phyloP scores from a whole-genome alignment of 2,329 filamentous ascomycete species.

The Apiospora rasikravindrae region DNA sequence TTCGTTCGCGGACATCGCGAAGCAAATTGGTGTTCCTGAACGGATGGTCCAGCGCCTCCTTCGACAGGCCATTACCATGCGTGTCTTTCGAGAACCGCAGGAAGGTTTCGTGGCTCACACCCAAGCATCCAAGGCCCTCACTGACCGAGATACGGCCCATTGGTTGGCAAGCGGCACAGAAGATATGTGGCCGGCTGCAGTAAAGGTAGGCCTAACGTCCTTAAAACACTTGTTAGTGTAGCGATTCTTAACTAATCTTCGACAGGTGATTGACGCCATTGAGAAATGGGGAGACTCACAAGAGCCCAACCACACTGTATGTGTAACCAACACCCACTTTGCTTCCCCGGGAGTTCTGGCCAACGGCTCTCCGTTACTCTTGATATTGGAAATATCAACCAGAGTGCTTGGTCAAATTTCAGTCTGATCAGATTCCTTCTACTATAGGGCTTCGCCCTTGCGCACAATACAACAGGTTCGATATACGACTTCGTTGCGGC shows the following conservation, averaged over 20 bases:
- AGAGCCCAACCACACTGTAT: background rate
- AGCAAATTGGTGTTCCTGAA: constrained; percentile 21
- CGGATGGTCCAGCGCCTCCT: constrained; percentile 38
- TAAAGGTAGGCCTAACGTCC: constrained; percentile 55
- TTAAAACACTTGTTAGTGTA: background rate
- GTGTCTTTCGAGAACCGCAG: constrained; percentile 38
- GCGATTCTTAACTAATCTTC: constrained; percentile 49
- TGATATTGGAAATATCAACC: background rate
- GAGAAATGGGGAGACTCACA: background rate
- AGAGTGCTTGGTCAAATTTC: background rate
- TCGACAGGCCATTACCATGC: constrained; percentile 40
- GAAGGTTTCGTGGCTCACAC: constrained; percentile 31
- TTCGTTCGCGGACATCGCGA: background rate
- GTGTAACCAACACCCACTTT: constrained; percentile 23
- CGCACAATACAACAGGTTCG: background rate
- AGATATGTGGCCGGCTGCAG: constrained; percentile 59
- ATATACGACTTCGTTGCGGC: background rate
- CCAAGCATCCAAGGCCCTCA: constrained; percentile 29
- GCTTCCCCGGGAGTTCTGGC: background rate
- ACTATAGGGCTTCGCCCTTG: background rate
- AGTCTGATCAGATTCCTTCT: background rate
- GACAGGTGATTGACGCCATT: background rate
- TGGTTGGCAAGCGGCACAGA: constrained; percentile 63
- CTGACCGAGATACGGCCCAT: constrained; percentile 51
- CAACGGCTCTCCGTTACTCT: background rate